Evolutionary conservation across 495 filamentous ascomycete species (phyloP).

Genomic region (Annulohypoxylon nitens): DNA sequence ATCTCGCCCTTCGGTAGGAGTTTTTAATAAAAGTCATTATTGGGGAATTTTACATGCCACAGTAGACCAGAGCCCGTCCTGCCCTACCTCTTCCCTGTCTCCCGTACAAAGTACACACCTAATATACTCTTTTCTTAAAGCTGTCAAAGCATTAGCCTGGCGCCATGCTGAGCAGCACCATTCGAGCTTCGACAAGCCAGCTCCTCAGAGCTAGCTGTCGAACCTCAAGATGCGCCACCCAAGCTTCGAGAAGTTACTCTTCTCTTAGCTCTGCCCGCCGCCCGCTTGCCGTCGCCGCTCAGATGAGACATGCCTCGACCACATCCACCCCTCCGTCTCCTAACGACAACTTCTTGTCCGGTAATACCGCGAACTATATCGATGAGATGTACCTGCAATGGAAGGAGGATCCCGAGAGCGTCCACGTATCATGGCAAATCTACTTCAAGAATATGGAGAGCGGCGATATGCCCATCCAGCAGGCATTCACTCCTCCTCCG

Average conservation of each 20-base stretch:
- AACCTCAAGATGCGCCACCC: slow-evolving; percentile 61
- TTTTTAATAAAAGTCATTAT: slow-evolving; percentile 43
- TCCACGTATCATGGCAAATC: slow-evolving; percentile 98
- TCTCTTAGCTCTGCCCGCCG: slow-evolving; percentile 59
- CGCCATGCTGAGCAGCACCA: slow-evolving; percentile 67
- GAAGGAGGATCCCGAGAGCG: slow-evolving; percentile 92
- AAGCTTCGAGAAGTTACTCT: slow-evolving; percentile 57
- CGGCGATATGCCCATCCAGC: slow-evolving; percentile 95
- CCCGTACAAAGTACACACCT: slow-evolving; percentile 22
- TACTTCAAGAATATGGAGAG: slow-evolving; percentile 99
- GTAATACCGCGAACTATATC: slow-evolving; percentile 97
- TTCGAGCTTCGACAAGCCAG: slow-evolving; percentile 63
- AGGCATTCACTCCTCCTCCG: slow-evolving; percentile 95
- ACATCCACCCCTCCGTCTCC: slow-evolving; percentile 65
- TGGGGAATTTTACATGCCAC: slow-evolving; percentile 33
- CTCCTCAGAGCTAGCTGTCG: slow-evolving; percentile 66
- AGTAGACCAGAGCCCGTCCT: slow-evolving; percentile 12
- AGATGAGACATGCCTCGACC: slow-evolving; percentile 63
- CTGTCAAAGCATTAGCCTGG: slow-evolving; percentile 51
- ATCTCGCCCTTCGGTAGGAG: slow-evolving; percentile 46
- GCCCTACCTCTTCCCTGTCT: slow-evolving; percentile 4
- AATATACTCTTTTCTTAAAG: slow-evolving; percentile 41
- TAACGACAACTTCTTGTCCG: slow-evolving; percentile 93
- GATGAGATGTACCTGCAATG: slow-evolving; percentile 99
- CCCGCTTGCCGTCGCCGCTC: slow-evolving; percentile 63